Evolutionary conservation across 805 yeast species (phyloP).

Genomic region (Myxozyma geophila): DNA sequence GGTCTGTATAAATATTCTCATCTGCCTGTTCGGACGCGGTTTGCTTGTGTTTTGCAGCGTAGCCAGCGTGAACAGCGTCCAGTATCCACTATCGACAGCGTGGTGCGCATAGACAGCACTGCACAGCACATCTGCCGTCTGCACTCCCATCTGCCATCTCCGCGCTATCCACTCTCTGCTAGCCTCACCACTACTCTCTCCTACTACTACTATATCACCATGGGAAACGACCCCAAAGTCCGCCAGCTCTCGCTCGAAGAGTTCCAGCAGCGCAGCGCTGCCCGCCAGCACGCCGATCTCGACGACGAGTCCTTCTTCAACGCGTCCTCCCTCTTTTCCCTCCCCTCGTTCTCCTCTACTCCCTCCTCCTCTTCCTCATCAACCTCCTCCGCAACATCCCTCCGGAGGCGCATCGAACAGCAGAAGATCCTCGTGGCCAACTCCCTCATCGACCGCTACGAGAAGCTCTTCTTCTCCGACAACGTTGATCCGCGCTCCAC

Average conservation of each 20-base stretch:
- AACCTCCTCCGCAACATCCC: slow-evolving; percentile 13
- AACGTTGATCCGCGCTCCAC: slow-evolving; percentile 28
- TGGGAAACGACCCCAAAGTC: slow-evolving; percentile 3
- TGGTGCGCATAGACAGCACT: too few species aligned
- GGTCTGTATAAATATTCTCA: too few species aligned
- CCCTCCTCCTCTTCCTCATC: not conserved
- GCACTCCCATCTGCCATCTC: too few species aligned
- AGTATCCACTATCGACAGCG: too few species aligned
- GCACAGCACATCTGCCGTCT: too few species aligned
- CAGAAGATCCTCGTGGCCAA: slow-evolving; percentile 19
- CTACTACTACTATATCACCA: not conserved
- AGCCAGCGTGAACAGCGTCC: too few species aligned
- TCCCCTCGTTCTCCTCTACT: not conserved
- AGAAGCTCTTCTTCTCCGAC: slow-evolving; percentile 31
- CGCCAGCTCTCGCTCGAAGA: slow-evolving; percentile 25
- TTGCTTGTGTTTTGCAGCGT: too few species aligned
- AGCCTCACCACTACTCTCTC: not conserved
- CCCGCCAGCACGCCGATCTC: not conserved
- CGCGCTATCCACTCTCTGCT: not conserved
- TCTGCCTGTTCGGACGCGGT: too few species aligned
- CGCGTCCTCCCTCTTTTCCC: slow-evolving; percentile 2
- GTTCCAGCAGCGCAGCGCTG: slow-evolving; percentile 17
- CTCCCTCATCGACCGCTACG: slow-evolving; percentile 17
- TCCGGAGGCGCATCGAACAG: slow-evolving; percentile 26
- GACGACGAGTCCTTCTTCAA: slow-evolving; percentile 18